Percentiles rank a stretch among this genome's conserved stretches.
These are phyloP conservation scores for Lentinus polychrous DNA, from an alignment of 1,284 basidiomycete species.

Conservation along the genomic window DNA sequence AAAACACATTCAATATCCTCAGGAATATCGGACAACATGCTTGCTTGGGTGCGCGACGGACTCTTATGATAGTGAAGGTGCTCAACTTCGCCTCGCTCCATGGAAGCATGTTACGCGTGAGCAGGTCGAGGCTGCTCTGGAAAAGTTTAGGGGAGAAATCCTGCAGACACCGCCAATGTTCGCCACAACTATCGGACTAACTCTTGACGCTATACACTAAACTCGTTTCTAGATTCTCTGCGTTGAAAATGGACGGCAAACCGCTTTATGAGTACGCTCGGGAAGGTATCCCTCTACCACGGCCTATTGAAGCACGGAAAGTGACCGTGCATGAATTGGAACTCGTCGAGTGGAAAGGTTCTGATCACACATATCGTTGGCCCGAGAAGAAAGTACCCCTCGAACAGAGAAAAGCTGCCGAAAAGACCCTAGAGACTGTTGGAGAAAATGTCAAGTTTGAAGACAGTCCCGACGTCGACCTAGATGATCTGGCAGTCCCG, in stretches of 20 bases:
- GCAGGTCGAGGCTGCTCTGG: slow-evolving; percentile 64
- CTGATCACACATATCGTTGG: slow-evolving; percentile 60
- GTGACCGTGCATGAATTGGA: slow-evolving; percentile 80
- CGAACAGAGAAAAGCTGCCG: slow-evolving; percentile 67
- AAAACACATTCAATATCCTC: slow-evolving; percentile 7
- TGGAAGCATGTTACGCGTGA: slow-evolving; percentile 84
- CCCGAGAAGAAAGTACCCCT: slow-evolving; percentile 64
- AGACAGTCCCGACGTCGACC: slow-evolving; percentile 29
- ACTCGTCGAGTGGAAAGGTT: slow-evolving; percentile 64
- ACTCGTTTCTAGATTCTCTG: slow-evolving; percentile 95
- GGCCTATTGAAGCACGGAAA: slow-evolving; percentile 85
- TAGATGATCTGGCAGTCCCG: slow-evolving; percentile 42
- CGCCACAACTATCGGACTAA: slow-evolving; percentile 22
- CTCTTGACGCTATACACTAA: neutral
- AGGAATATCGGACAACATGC: slow-evolving; percentile 92
- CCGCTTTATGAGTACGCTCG: slow-evolving; percentile 96
- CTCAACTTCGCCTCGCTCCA: slow-evolving; percentile 66
- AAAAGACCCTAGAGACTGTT: slow-evolving; percentile 50
- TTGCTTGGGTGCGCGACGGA: slow-evolving; percentile 94
- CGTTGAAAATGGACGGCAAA: slow-evolving; percentile 96
- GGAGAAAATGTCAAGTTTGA: slow-evolving; percentile 24
- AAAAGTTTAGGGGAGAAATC: slow-evolving; percentile 84
- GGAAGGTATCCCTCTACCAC: slow-evolving; percentile 82
- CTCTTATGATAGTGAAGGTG: slow-evolving; percentile 88
- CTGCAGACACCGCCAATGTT: slow-evolving; percentile 90